These are phyloP conservation scores for Sorghum bicolor DNA, from an alignment of 176 grass and related monocot genomes.

Conservation along the genomic window DNA sequence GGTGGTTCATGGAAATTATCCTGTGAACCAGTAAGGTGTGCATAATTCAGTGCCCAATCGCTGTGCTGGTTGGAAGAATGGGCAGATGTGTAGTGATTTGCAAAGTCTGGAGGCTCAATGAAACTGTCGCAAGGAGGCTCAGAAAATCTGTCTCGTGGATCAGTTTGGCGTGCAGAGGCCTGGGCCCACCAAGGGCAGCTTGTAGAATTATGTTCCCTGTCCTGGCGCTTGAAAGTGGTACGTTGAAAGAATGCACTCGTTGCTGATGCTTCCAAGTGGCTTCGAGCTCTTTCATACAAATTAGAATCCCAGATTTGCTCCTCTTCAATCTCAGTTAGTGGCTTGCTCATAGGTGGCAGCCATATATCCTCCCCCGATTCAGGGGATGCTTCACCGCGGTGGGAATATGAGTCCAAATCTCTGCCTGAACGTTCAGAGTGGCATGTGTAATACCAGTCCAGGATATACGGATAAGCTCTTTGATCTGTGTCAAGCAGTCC, in stretches of 20 bases:
- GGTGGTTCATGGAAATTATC: conserved; percentile 63
- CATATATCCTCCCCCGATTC: background rate
- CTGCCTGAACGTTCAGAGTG: conserved; percentile 16
- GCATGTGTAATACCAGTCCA: conserved; percentile 83
- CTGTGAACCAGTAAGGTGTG: conserved; percentile 12
- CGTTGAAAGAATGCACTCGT: conserved; percentile 52
- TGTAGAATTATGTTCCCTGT: conserved; percentile 4
- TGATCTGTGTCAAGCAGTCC: conserved; percentile 52
- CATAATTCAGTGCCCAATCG: conserved; percentile 11
- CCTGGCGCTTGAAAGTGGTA: conserved; percentile 1
- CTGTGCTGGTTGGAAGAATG: conserved; percentile 39
- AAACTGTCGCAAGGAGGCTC: conserved; percentile 27
- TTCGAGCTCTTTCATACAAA: conserved; percentile 41
- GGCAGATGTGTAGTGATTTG: background rate
- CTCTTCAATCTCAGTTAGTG: conserved; percentile 44
- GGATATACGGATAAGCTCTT: conserved; percentile 63
- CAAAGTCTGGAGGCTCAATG: conserved; percentile 18
- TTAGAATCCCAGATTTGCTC: conserved; percentile 11
- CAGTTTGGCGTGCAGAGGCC: background rate
- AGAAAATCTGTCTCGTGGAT: conserved; percentile 28
- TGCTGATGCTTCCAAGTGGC: conserved; percentile 68
- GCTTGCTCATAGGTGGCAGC: background rate
- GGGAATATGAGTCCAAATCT: conserved; percentile 10
- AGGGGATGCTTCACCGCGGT: background rate
- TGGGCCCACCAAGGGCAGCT: conserved; percentile 54